Evolutionary conservation across 1,284 basidiomycete genomes (phyloP).

Genomic region (Marasmius oreades): DNA sequence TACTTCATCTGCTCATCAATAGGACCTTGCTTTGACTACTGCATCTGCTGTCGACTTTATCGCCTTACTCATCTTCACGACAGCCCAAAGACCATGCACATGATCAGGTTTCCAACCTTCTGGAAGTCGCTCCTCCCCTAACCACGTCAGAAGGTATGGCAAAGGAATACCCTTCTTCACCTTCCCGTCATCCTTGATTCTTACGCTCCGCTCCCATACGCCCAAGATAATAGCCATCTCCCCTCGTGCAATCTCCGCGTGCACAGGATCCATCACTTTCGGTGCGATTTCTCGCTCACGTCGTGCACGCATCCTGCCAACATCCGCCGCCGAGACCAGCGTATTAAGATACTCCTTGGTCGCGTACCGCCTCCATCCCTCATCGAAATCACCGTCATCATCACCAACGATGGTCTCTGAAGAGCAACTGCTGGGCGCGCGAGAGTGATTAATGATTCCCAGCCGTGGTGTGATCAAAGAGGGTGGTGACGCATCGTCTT

Average conservation of each 20-base stretch:
- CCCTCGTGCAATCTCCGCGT: slow-evolving; percentile 15
- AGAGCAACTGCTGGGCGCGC: not conserved
- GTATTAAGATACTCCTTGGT: not conserved
- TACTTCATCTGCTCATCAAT: too few species aligned
- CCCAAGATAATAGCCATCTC: slow-evolving; percentile 18
- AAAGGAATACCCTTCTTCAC: slow-evolving; percentile 13
- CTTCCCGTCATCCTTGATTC: not conserved
- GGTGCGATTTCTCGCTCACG: slow-evolving; percentile 9
- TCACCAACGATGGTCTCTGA: not conserved
- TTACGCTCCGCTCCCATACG: slow-evolving; percentile 9
- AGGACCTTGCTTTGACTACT: not conserved
- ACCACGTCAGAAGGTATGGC: slow-evolving; percentile 9
- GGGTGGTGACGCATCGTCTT: not conserved
- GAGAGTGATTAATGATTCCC: not conserved
- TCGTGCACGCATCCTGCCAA: slow-evolving; percentile 11
- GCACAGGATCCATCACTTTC: slow-evolving; percentile 3
- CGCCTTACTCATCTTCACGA: slow-evolving; percentile 9
- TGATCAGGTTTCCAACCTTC: slow-evolving; percentile 10
- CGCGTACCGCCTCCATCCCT: not conserved
- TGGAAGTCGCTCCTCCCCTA: slow-evolving; percentile 12
- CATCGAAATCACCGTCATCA: not conserved
- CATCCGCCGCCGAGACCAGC: slow-evolving; percentile 11
- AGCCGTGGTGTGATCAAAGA: not conserved
- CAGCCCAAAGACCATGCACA: slow-evolving; percentile 7
- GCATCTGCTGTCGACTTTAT: slow-evolving; percentile 2